Evolutionary conservation across 306 rosid genomes (phyloP).

Genomic region (Lathyrus aphaca): DNA sequence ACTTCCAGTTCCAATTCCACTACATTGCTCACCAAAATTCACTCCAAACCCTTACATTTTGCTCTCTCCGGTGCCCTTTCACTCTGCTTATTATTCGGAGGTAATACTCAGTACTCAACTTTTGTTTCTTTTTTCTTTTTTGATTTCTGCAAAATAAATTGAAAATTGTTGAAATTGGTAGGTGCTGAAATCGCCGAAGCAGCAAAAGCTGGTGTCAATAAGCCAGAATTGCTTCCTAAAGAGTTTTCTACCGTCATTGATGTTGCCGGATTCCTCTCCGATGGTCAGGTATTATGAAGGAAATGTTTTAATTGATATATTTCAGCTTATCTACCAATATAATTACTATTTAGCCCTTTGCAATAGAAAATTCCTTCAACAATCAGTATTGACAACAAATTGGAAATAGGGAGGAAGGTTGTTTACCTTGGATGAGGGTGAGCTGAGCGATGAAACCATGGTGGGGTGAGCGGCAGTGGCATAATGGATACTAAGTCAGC

Average conservation of each 20-base stretch:
- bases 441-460: too few relatives aligned
- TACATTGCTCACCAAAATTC: constrained; percentile 39
- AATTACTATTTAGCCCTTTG: too few relatives aligned
- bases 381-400: too few relatives aligned
- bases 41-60: constrained; percentile 55
- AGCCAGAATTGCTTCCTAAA: constrained; percentile 91
- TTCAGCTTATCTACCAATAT: too few relatives aligned
- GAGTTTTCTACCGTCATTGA: constrained; percentile 82
- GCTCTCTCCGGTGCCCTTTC: constrained; percentile 73
- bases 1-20: constrained; percentile 30
- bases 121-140: neutral
- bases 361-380: too few relatives aligned
- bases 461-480: too few relatives aligned
- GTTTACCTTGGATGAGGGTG: too few relatives aligned
- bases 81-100: constrained; percentile 64
- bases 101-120: constrained; percentile 30
- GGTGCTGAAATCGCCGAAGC: constrained; percentile 68
- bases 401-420: too few relatives aligned
- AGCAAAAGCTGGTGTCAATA: constrained; percentile 86
- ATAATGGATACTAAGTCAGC: too few relatives aligned
- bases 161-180: constrained; percentile 10
- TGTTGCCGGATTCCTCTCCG: constrained; percentile 97
- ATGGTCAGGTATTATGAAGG: constrained; percentile 67
- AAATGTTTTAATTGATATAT: too few relatives aligned
- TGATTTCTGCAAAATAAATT: neutral